phyloP scores from a whole-genome alignment of 352 stramenopile species.

The Phytophthora hibernalis region DNA sequence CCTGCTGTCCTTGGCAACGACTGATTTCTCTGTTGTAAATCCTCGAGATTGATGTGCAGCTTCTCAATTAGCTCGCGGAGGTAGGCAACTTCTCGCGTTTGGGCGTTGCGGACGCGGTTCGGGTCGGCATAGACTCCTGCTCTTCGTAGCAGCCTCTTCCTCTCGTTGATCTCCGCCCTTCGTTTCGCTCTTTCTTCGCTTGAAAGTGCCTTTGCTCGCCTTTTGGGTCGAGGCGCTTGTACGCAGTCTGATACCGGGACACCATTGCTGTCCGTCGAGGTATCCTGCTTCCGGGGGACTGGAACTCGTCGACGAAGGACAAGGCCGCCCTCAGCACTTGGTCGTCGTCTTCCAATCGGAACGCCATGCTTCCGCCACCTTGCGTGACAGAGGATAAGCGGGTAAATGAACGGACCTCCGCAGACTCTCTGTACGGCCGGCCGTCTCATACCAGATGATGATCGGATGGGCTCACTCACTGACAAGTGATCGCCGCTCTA shows the following conservation, averaged over 20 bases:
- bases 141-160: slow-evolving; percentile 14
- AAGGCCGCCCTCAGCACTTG: not conserved
- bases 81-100: slow-evolving; percentile 33
- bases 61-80: slow-evolving; percentile 34
- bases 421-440: not conserved
- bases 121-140: slow-evolving; percentile 16
- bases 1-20: not conserved
- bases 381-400: not conserved
- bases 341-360: not conserved
- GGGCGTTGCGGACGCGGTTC: slow-evolving; percentile 20
- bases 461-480: too few species aligned
- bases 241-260: not conserved
- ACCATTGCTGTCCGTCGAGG: not conserved
- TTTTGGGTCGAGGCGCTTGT: not conserved
- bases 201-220: not conserved
- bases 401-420: not conserved
- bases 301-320: not conserved
- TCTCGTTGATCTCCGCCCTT: not conserved
- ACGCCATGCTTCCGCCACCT: not conserved
- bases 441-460: not conserved
- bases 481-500: too few species aligned
- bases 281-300: not conserved
- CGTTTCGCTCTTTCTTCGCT: not conserved
- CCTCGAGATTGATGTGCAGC: slow-evolving; percentile 35
- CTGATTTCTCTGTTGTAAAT: slow-evolving; percentile 9